Percentiles rank a stretch among this genome's conserved stretches.
Evolutionary conservation across 148 eudicot species (phyloP).

Genomic region (Rhododendron vialii): DNA sequence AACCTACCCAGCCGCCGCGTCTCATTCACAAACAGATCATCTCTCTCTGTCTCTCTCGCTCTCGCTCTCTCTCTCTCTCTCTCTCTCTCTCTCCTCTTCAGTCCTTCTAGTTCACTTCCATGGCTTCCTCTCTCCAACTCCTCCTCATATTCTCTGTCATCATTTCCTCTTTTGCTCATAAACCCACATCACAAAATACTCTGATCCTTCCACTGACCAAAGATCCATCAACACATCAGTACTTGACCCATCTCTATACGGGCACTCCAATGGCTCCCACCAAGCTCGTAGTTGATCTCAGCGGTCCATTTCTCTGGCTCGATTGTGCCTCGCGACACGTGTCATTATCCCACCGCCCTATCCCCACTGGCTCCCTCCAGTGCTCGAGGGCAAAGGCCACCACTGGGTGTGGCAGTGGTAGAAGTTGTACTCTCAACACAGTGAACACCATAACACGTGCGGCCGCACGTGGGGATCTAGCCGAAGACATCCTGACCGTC

Average conservation of each 20-base stretch:
- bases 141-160: not conserved
- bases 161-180: slow-evolving; percentile 11
- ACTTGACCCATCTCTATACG: slow-evolving; percentile 25
- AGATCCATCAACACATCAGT: slow-evolving; percentile 31
- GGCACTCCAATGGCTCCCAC: slow-evolving; percentile 10
- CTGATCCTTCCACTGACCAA: slow-evolving; percentile 35
- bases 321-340: not conserved
- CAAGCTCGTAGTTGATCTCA: slow-evolving; percentile 48
- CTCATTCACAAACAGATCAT: not conserved
- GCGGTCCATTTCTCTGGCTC: slow-evolving; percentile 33
- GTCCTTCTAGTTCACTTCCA: slow-evolving; percentile 2
- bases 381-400: slow-evolving; percentile 38
- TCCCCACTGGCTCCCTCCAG: slow-evolving; percentile 37
- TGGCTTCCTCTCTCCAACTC: slow-evolving; percentile 22
- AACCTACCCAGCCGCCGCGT: not conserved
- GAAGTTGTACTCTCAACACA: slow-evolving; percentile 8
- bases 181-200: slow-evolving; percentile 19
- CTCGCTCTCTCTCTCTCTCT: slow-evolving; percentile 11
- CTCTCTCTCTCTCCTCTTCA: slow-evolving; percentile 12
- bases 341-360: slow-evolving; percentile 17
- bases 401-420: not conserved
- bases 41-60: not conserved
- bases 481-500: slow-evolving; percentile 25
- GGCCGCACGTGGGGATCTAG: slow-evolving; percentile 30
- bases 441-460: slow-evolving; percentile 32